phyloP scores from a whole-genome alignment of 2,329 filamentous ascomycete species.

The Sporothrix pseudoabietina region DNA sequence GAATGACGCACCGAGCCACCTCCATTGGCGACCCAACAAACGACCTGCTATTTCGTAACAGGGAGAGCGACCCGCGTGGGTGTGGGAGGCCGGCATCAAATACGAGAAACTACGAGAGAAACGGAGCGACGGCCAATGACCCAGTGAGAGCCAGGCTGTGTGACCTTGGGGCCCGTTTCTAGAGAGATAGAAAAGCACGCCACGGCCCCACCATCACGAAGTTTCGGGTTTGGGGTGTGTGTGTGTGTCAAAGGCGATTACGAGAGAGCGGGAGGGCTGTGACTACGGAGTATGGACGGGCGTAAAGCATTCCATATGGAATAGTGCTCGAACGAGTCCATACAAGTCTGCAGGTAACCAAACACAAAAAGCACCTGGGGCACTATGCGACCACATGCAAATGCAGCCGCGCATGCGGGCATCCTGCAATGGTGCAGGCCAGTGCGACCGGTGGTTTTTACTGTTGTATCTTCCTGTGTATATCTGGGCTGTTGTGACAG shows the following conservation, averaged over 20 bases:
- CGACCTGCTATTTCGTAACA: background rate
- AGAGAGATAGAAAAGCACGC: background rate
- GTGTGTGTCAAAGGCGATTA: background rate
- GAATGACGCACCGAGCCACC: constrained; percentile 10
- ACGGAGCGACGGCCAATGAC: background rate
- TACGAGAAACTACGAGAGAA: background rate
- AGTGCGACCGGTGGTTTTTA: background rate
- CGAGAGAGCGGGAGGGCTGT: background rate
- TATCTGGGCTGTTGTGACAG: constrained; percentile 9
- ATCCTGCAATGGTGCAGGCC: background rate
- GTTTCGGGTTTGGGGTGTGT: constrained; percentile 9
- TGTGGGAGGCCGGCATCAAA: constrained; percentile 16
- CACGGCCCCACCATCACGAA: constrained; percentile 23
- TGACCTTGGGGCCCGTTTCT: background rate
- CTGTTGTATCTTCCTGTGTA: background rate
- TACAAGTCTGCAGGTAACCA: background rate
- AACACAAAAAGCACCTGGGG: constrained; percentile 5
- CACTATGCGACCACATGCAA: background rate
- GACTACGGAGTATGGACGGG: background rate
- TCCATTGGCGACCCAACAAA: background rate
- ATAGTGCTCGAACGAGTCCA: background rate
- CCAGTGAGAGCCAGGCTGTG: background rate
- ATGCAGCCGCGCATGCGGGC: background rate
- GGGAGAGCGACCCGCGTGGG: background rate
- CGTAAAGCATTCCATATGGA: background rate